Conservation (phyloP, 306 rosid genomes). For the Lupinus albus region DNA sequence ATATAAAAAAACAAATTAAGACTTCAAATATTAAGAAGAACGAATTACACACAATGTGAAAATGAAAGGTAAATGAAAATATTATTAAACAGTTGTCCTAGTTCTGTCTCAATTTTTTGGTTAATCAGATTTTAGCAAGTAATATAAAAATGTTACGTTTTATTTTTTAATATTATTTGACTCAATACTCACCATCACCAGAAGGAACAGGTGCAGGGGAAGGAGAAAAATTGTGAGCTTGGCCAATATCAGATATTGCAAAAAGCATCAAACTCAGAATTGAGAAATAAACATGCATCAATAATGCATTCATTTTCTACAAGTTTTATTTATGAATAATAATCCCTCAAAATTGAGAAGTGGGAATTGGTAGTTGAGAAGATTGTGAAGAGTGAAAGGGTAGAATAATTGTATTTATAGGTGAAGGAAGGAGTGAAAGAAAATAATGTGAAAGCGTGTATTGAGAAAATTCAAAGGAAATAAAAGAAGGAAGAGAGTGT, state of each 20-base stretch:
- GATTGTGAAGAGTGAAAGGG: neutral
- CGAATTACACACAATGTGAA: too few species aligned
- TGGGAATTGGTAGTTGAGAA: neutral
- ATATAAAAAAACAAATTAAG: neutral
- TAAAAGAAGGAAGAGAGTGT: neutral
- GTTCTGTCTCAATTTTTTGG: too few species aligned
- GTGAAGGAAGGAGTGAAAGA: neutral
- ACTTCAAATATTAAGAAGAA: neutral
- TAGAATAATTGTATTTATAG: constrained; percentile 33
- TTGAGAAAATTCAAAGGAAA: constrained; percentile 41
- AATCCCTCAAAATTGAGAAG: neutral
- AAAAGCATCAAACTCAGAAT: constrained; percentile 43
- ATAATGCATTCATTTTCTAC: constrained; percentile 33
- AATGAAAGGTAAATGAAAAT: too few species aligned
- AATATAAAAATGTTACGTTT: too few species aligned
- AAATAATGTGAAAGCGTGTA: neutral
- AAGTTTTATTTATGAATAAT: neutral
- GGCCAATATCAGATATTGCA: constrained; percentile 34
- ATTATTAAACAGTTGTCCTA: too few species aligned
- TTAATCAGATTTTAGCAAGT: too few species aligned
- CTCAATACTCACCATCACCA: constrained; percentile 49
- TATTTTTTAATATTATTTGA: too few species aligned
- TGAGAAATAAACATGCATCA: constrained; percentile 41
- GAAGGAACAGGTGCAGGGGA: constrained; percentile 47
- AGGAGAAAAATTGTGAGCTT: constrained; percentile 46